Evolutionary conservation across 495 filamentous ascomycete species (phyloP).

Genomic region (Penicillium canariense): DNA sequence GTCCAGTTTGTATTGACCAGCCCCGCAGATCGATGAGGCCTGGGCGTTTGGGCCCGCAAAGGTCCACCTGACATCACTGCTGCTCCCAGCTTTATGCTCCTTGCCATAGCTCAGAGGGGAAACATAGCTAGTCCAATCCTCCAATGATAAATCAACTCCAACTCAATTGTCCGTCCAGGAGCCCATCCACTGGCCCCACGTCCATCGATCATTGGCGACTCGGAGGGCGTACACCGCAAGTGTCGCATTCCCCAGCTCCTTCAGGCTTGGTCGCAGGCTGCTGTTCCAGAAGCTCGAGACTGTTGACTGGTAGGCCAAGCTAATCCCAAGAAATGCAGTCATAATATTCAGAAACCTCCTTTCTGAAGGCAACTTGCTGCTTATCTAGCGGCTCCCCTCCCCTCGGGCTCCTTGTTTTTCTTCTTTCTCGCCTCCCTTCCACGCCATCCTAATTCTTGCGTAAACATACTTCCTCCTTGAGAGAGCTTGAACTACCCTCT

Average conservation of each 20-base stretch:
- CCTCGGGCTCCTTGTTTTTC: background rate
- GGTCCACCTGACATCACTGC: slow-evolving; percentile 13
- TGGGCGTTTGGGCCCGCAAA: background rate
- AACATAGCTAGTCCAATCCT: background rate
- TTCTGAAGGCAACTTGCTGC: background rate
- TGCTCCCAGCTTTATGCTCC: background rate
- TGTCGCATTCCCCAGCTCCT: slow-evolving; percentile 25
- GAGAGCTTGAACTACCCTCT: background rate
- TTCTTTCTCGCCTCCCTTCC: background rate
- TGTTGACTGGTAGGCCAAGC: background rate
- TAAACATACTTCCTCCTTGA: background rate
- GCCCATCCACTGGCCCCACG: slow-evolving; percentile 3
- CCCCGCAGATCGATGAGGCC: background rate
- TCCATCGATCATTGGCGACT: slow-evolving; percentile 9
- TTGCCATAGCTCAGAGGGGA: too few species aligned
- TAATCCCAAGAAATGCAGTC: too few species aligned
- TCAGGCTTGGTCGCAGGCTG: too few species aligned
- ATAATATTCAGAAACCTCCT: background rate
- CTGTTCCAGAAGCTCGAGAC: slow-evolving; percentile 1
- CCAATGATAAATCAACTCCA: background rate
- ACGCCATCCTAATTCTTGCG: background rate
- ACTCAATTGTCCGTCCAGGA: slow-evolving; percentile 5
- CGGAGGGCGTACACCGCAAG: slow-evolving; percentile 26
- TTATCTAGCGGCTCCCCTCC: background rate
- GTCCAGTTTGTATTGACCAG: too few species aligned